phyloP scores from a whole-genome alignment of 2,329 filamentous ascomycete genomes.

The Curvularia hawaiiensis region DNA sequence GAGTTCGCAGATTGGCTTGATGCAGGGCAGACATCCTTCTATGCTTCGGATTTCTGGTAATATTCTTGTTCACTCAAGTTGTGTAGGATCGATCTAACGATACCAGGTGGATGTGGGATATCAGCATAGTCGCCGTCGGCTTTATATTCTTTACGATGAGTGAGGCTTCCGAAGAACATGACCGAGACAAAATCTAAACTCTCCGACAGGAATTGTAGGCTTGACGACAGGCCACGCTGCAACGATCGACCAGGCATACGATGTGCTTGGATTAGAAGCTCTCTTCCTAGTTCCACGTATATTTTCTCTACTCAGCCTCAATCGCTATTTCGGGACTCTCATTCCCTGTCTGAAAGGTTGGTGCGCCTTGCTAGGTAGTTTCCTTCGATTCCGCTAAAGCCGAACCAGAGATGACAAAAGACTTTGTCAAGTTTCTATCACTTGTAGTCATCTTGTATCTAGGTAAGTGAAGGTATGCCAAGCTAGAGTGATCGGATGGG shows the following conservation, averaged over 20 bases:
- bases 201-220: slow-evolving; percentile 66
- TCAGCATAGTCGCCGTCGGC: slow-evolving; percentile 72
- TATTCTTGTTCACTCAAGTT: slow-evolving; percentile 55
- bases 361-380: not conserved
- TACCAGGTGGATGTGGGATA: slow-evolving; percentile 31
- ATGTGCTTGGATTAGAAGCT: slow-evolving; percentile 86
- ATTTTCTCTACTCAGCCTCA: slow-evolving; percentile 83
- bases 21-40: slow-evolving; percentile 77
- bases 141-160: slow-evolving; percentile 72
- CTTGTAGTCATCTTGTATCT: slow-evolving; percentile 82
- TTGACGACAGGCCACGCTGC: slow-evolving; percentile 63
- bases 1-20: slow-evolving; percentile 75
- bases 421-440: slow-evolving; percentile 83
- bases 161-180: slow-evolving; percentile 52
- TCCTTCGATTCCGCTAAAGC: not conserved
- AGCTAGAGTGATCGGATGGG: slow-evolving; percentile 5
- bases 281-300: slow-evolving; percentile 87
- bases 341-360: slow-evolving; percentile 78
- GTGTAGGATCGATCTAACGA: not conserved
- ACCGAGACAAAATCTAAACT: slow-evolving; percentile 1
- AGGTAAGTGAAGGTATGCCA: slow-evolving; percentile 50
- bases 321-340: slow-evolving; percentile 87
- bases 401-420: slow-evolving; percentile 81
- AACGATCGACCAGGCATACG: slow-evolving; percentile 81
- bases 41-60: slow-evolving; percentile 46